phyloP scores from a whole-genome alignment of 768 basidiomycete species.

The Grammothele lineata region DNA sequence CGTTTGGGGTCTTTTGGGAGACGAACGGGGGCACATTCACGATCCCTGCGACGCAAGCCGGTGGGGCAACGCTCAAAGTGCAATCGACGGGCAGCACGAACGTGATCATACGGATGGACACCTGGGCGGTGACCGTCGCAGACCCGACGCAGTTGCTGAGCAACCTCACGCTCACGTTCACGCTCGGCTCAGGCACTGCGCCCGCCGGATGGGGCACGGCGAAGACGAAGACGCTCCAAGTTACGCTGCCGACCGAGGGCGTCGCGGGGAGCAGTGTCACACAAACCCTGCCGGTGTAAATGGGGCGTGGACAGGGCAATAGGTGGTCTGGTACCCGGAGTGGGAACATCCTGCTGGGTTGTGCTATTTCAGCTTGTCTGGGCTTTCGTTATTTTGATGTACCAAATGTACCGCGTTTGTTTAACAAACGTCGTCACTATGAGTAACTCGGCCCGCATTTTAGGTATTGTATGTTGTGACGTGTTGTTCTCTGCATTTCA shows the following conservation, averaged over 20 bases:
- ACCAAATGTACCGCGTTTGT: too few relatives aligned
- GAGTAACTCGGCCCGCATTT: too few relatives aligned
- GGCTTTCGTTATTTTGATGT: too few relatives aligned
- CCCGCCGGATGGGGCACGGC: slow-evolving; percentile 25
- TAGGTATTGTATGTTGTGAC: too few relatives aligned
- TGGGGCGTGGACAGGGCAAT: too few relatives aligned
- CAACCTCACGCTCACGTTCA: slow-evolving; percentile 35
- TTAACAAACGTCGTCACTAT: too few relatives aligned
- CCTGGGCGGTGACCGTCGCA: slow-evolving; percentile 47
- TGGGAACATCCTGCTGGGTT: too few relatives aligned
- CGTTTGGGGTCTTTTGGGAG: slow-evolving; percentile 54
- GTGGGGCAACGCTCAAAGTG: slow-evolving; percentile 29
- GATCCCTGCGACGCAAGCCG: slow-evolving; percentile 25
- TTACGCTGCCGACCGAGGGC: slow-evolving; percentile 42
- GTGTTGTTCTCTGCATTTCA: too few relatives aligned
- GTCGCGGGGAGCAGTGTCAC: slow-evolving; percentile 45
- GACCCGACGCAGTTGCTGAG: slow-evolving; percentile 58
- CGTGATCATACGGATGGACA: slow-evolving; percentile 39
- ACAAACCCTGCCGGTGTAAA: slow-evolving; percentile 3
- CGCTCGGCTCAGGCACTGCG: slow-evolving; percentile 18
- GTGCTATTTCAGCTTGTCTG: too few relatives aligned
- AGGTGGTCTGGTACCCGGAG: too few relatives aligned
- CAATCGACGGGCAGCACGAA: slow-evolving; percentile 37
- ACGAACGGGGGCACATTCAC: slow-evolving; percentile 38
- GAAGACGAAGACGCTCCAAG: slow-evolving; percentile 27